Percentiles rank a stretch among this genome's conserved stretches.
phyloP scores from a whole-genome alignment of 139 green algal species.

The Trebouxia sp. region DNA sequence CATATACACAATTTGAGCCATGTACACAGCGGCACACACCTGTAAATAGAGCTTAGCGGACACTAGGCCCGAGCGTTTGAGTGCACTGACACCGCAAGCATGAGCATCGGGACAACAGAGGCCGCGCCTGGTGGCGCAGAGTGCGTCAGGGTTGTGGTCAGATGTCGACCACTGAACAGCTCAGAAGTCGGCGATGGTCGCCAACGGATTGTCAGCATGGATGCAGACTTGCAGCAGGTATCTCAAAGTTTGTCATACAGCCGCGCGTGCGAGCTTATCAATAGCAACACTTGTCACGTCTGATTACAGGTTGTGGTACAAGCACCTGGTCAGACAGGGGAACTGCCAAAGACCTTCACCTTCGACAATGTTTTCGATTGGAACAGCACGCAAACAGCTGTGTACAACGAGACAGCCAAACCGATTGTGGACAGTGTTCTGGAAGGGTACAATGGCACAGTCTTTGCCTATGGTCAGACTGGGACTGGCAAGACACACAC shows the following conservation, averaged over 20 bases:
- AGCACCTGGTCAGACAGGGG: background rate
- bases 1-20: too few relatives aligned
- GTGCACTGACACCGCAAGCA: too few relatives aligned
- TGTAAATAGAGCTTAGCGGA: too few relatives aligned
- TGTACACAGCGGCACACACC: too few relatives aligned
- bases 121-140: background rate
- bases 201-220: slow-evolving; percentile 68
- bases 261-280: background rate
- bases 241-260: background rate
- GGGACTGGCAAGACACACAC: slow-evolving; percentile 71
- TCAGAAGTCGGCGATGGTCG: slow-evolving; percentile 71
- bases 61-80: too few relatives aligned
- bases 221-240: slow-evolving; percentile 55
- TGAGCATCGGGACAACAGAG: background rate
- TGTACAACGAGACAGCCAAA: slow-evolving; percentile 71
- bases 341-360: slow-evolving; percentile 61
- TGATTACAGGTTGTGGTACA: slow-evolving; percentile 27
- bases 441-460: slow-evolving; percentile 84
- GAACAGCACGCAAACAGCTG: slow-evolving; percentile 58
- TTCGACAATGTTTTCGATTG: slow-evolving; percentile 85
- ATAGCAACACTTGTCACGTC: background rate
- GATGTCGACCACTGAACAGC: slow-evolving; percentile 76
- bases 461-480: slow-evolving; percentile 77
- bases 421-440: slow-evolving; percentile 78
- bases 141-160: slow-evolving; percentile 73